phyloP scores from a whole-genome alignment of 208 protist species.

The Leishmania martiniquensis region DNA sequence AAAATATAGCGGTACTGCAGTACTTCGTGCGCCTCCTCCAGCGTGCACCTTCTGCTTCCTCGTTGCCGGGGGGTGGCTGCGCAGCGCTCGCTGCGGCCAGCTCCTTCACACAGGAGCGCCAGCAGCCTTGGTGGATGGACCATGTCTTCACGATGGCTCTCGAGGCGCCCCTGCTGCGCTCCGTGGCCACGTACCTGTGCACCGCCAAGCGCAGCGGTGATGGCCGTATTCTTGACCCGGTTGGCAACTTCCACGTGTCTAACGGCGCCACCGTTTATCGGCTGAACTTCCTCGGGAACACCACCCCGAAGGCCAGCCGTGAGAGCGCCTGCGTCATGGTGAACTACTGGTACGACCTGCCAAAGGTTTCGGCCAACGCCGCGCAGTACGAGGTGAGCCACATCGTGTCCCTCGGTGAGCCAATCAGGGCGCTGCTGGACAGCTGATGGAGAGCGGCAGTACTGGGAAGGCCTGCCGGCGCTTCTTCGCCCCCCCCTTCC shows the following conservation, averaged over 20 bases:
- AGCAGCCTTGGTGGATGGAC: constrained; percentile 60
- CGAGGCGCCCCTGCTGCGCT: constrained; percentile 64
- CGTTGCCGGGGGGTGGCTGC: background rate
- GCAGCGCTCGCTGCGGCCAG: background rate
- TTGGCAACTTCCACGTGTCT: constrained; percentile 89
- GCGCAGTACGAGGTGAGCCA: constrained; percentile 59
- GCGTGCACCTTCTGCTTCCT: background rate
- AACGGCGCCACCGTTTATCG: constrained; percentile 84
- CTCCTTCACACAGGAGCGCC: background rate
- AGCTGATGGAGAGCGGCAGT: background rate
- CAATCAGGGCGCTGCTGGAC: constrained; percentile 39
- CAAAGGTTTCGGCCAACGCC: constrained; percentile 47
- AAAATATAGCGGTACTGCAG: constrained; percentile 24
- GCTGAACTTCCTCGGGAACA: constrained; percentile 81
- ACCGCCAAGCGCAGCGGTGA: constrained; percentile 50
- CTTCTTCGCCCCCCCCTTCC: too few relatives aligned
- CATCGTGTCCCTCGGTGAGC: constrained; percentile 47
- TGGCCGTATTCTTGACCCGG: constrained; percentile 68
- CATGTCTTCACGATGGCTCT: constrained; percentile 53
- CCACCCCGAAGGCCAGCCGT: constrained; percentile 56
- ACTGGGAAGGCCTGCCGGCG: background rate
- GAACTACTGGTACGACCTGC: constrained; percentile 88
- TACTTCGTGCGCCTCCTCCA: constrained; percentile 27
- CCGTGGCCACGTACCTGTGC: constrained; percentile 72
- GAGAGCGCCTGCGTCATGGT: constrained; percentile 88